These are phyloP conservation scores for Cymbidium sinense DNA, from an alignment of 106 monocot genomes.

Conservation along the genomic window DNA sequence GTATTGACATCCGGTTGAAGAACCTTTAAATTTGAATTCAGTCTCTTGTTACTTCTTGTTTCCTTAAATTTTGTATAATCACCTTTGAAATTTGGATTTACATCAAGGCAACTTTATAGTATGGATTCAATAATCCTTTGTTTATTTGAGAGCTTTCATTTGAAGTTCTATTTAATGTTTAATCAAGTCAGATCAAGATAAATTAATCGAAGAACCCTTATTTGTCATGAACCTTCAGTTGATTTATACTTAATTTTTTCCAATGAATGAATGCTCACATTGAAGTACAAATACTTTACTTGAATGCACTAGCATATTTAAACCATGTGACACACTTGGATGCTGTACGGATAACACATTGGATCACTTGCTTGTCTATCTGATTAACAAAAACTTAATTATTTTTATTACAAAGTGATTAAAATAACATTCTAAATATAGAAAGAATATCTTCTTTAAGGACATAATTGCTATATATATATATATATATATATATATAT, in stretches of 20 bases:
- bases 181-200: background rate
- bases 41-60: background rate
- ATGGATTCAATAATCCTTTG: background rate
- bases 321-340: background rate
- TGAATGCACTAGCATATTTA: background rate
- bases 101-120: background rate
- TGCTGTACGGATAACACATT: background rate
- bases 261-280: background rate
- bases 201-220: background rate
- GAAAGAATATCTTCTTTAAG: too few species aligned
- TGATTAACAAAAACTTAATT: too few species aligned
- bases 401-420: too few species aligned
- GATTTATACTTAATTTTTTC: background rate
- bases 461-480: too few species aligned
- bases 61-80: slow-evolving; percentile 1
- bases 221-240: background rate
- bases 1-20: background rate
- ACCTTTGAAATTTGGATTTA: background rate
- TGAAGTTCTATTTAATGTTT: background rate
- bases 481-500: too few species aligned
- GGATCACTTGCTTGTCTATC: background rate
- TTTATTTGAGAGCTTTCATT: background rate
- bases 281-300: background rate
- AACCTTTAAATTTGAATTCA: background rate
- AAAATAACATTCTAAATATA: background rate